Percentiles rank a stretch among this genome's conserved stretches.
These are phyloP conservation scores for Tephrocybe sp. DNA, from an alignment of 768 basidiomycete genomes.

Conservation along the genomic window DNA sequence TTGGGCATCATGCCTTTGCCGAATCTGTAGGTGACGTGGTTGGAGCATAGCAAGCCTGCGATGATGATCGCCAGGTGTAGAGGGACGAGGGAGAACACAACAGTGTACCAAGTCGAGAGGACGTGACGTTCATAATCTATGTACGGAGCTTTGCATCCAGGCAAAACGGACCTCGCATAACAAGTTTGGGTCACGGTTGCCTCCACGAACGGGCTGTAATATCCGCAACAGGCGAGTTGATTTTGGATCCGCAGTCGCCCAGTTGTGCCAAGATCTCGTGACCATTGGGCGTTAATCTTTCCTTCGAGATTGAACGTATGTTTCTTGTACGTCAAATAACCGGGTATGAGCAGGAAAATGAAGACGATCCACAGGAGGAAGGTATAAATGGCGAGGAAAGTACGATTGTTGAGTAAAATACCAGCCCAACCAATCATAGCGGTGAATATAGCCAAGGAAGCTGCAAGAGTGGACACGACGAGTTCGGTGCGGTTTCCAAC, in stretches of 20 bases:
- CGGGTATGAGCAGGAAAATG: conserved; percentile 66
- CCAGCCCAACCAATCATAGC: conserved; percentile 76
- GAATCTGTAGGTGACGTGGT: conserved; percentile 84
- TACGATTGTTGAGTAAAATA: conserved; percentile 79
- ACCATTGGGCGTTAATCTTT: conserved; percentile 79
- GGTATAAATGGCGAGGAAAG: conserved; percentile 76
- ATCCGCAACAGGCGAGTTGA: conserved; percentile 75
- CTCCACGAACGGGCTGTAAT: conserved; percentile 77
- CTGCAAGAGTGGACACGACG: conserved; percentile 67
- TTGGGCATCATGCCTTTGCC: conserved; percentile 89
- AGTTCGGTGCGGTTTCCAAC: conserved; percentile 69
- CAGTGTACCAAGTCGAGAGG: conserved; percentile 63
- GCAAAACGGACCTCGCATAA: conserved; percentile 66
- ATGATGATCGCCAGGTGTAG: conserved; percentile 64
- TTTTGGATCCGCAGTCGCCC: conserved; percentile 73
- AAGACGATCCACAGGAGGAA: conserved; percentile 77
- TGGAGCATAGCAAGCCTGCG: conserved; percentile 65
- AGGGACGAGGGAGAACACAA: conserved; percentile 65
- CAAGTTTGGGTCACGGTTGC: conserved; percentile 74
- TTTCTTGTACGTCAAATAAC: conserved; percentile 76
- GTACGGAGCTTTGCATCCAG: conserved; percentile 72
- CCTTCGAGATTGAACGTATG: conserved; percentile 78
- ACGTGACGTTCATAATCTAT: conserved; percentile 53
- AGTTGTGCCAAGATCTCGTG: conserved; percentile 50
- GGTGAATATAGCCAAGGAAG: conserved; percentile 56